phyloP scores from a whole-genome alignment of 2,329 filamentous ascomycete genomes.

The Byssothecium circinans region DNA sequence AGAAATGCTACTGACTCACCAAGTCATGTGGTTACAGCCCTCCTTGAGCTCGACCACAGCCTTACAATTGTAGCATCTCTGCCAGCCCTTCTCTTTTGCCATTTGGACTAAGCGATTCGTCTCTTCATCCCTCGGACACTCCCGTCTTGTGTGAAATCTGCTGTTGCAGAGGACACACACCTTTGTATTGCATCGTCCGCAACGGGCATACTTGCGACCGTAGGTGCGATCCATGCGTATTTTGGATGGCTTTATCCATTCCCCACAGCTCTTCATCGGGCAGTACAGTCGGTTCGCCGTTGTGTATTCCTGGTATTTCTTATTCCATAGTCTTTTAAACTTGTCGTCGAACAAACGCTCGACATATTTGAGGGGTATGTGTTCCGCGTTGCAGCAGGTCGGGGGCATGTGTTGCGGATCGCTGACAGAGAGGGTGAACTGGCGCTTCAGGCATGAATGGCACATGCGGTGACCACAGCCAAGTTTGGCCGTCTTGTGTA shows the following conservation, averaged over 20 bases:
- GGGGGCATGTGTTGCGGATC: constrained; percentile 85
- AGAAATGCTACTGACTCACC: constrained; percentile 55
- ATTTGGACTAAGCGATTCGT: constrained; percentile 64
- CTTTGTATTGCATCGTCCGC: constrained; percentile 70
- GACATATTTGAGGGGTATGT: constrained; percentile 75
- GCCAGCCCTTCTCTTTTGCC: constrained; percentile 70
- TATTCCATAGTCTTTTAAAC: constrained; percentile 81
- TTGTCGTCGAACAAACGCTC: constrained; percentile 70
- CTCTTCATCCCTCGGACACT: constrained; percentile 73
- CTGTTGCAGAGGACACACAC: constrained; percentile 75
- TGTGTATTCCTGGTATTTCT: constrained; percentile 75
- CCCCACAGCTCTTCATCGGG: constrained; percentile 69
- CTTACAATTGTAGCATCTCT: constrained; percentile 73
- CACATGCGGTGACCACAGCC: constrained; percentile 83
- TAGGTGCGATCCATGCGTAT: constrained; percentile 58
- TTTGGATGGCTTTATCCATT: constrained; percentile 75
- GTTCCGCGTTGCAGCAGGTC: constrained; percentile 72
- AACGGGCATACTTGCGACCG: constrained; percentile 67
- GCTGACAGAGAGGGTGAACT: constrained; percentile 73
- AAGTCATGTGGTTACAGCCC: constrained; percentile 87
- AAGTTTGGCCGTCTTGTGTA: constrained; percentile 67
- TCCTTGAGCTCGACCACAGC: constrained; percentile 76
- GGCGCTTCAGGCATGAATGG: constrained; percentile 70
- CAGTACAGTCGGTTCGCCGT: constrained; percentile 78
- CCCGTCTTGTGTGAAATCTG: constrained; percentile 67